A percentile compares a stretch with the other conserved stretches of the same genome.
Conservation (phyloP, 2,329 filamentous ascomycete species). For the Arthroderma sp. region DNA sequence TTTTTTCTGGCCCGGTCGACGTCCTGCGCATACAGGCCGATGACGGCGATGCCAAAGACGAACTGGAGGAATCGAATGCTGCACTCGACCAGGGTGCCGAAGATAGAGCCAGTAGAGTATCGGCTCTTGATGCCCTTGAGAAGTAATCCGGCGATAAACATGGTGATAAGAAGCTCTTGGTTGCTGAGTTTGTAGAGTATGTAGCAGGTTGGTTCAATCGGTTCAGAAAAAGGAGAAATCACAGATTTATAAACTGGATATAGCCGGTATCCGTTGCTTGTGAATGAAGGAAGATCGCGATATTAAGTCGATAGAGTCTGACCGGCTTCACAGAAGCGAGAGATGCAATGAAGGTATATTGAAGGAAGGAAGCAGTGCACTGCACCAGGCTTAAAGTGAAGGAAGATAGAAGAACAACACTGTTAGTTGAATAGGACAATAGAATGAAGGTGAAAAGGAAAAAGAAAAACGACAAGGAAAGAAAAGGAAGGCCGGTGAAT, state of each 20-base stretch:
- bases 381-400: background rate
- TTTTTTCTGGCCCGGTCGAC: conserved; percentile 44
- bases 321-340: background rate
- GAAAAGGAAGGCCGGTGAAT: background rate
- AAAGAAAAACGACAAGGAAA: conserved; percentile 10
- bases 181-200: background rate
- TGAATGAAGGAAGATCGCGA: background rate
- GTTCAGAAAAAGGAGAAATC: background rate
- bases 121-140: conserved; percentile 16
- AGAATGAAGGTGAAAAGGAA: conserved; percentile 4
- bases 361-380: background rate
- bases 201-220: background rate
- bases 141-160: conserved; percentile 14
- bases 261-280: background rate
- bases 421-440: background rate
- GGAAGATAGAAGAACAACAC: background rate
- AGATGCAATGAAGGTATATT: background rate
- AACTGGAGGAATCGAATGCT: conserved; percentile 64
- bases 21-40: conserved; percentile 65
- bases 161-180: background rate
- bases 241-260: background rate
- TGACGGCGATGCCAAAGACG: conserved; percentile 61
- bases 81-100: conserved; percentile 18
- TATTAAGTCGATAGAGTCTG: background rate
- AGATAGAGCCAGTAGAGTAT: conserved; percentile 12